Percentiles rank a stretch among this genome's conserved stretches.
Conservation (phyloP, 352 stramenopile species). For the Globisporangium solare region DNA sequence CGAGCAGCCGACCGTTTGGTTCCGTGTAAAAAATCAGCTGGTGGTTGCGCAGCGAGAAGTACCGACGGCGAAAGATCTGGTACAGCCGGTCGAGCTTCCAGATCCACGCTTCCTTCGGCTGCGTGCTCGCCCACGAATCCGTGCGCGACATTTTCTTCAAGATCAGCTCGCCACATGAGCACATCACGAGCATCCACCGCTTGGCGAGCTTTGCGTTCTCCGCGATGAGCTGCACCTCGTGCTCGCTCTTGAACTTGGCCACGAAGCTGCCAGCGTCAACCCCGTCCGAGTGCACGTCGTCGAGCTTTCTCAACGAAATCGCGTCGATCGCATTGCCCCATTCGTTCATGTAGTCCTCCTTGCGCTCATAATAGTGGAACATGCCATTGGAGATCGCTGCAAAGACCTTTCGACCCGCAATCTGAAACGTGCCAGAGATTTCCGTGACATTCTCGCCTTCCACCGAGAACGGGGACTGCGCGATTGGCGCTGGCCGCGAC, state of each 20-base stretch:
- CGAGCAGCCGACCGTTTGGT: constrained; percentile 56
- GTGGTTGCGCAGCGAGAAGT: constrained; percentile 81
- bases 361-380: constrained; percentile 83
- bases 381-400: constrained; percentile 78
- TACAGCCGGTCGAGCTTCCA: constrained; percentile 87
- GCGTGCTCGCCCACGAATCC: constrained; percentile 71
- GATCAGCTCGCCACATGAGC: constrained; percentile 74
- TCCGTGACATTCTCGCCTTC: constrained; percentile 16
- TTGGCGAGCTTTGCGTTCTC: constrained; percentile 68
- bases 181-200: constrained; percentile 88
- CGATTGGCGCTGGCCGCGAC: constrained; percentile 9
- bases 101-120: constrained; percentile 81
- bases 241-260: constrained; percentile 65
- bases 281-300: constrained; percentile 74
- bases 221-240: constrained; percentile 66
- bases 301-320: constrained; percentile 72
- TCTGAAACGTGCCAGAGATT: constrained; percentile 33
- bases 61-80: constrained; percentile 77
- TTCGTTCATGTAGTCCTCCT: constrained; percentile 77
- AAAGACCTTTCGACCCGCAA: constrained; percentile 58
- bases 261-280: constrained; percentile 72
- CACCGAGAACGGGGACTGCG: constrained; percentile 18
- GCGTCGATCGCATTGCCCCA: constrained; percentile 83
- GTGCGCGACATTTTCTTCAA: constrained; percentile 61
- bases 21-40: constrained; percentile 79